Evolutionary conservation across 108 stramenopile species (phyloP), one percentile per base, ranked within the genome.

Genomic region (Bacterosira constricta): DNA sequence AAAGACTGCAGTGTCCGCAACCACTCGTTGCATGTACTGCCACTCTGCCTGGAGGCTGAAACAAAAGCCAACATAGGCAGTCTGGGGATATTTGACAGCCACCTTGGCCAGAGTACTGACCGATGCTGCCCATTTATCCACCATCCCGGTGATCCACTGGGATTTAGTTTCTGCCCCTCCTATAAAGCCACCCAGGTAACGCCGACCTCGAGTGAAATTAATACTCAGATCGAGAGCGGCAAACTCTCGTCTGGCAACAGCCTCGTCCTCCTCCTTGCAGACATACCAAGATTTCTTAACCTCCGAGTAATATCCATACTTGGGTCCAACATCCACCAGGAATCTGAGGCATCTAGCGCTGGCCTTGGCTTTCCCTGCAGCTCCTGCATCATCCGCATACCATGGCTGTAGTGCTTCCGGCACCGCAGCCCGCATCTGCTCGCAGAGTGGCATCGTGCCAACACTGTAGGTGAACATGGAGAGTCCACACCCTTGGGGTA

Each of bases 391-490:
- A 18, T 81, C 73, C 6, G 76, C 68, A 57, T 70, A 77, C 76
- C 76, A 77, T 41, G 76, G 79, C 42, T 75, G 79, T 12, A 53
- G 20, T 7, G 66, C 57, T 2, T 31, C 45, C 7, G 66, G 68
- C 21, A 62, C 26, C 29, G 21, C 26, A 6, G 35, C 8, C 4
- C 46, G 44, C 26, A 81, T 38, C 32, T 2, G 18, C 13, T 30
- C 20, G n/a, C 31, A 18, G 3, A 81, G 61, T 0, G 79, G 79
- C 11, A 73, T 23, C 18, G 75, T 47, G 0, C 31, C 46, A 21
- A 81, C 27, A 5, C 79, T 73, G 41, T 74, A 81, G 20, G 69
- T 36, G 12, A 67, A 27, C 79, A 81, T 81, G 11, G 66, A 42
- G 18, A 81, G 46, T 5, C 66, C 66, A 20, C 73, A 66, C 4